Evolutionary conservation across 1,284 basidiomycete species (phyloP), one percentile per base, ranked within the genome.

Genomic region (Mycosarcoma mackinlayi): DNA sequence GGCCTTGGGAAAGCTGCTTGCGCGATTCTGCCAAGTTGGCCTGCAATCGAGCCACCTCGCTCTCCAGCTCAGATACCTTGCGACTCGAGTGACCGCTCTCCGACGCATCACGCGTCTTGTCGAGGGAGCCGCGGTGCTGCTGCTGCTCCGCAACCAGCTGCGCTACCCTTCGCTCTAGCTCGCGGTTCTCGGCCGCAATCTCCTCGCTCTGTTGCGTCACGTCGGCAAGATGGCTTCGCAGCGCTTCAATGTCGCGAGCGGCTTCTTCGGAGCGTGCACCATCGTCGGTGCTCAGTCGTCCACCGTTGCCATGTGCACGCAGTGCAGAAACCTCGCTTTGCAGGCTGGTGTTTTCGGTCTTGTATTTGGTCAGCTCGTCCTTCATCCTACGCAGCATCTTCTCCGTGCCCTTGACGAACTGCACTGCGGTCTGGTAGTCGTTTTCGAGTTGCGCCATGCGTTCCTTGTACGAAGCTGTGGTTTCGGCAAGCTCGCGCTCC

Each of bases 321-420:
- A 72, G 45, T 28, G 55, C 34, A 6, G 49, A 55, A 13, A 72
- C 16, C 52, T 72, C 71, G 46, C 64, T 59, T 51, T 78, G 79
- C 34, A 82, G 58, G 38, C 61, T 62, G 28, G 77, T 76, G 61
- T 82, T 82, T 62, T 80, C 80, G 25, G 71, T 73, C 61, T 80
- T 79, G 69, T 76, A 71, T 66, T 76, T 78, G 40, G 75, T 75
- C 45, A 78, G 83, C 82, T 80, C 80, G 83, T 85, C 86, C 83
- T 94, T 94, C 91, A 98, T 94, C 75, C 92, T 89, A 73, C 94
- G 90, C 86, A 98, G 91, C 90, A 98, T 95, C 85, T 97, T 98
- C 84, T 99, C 96, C 1, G 94, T 98, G 51, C 94, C 93, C 87
- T 93, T 94, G 80, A 82, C 81, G 41, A 79, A 82, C 52, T 92